Conservation (phyloP, 1,139 yeast genomes). For the Kazachstania sp. region DNA sequence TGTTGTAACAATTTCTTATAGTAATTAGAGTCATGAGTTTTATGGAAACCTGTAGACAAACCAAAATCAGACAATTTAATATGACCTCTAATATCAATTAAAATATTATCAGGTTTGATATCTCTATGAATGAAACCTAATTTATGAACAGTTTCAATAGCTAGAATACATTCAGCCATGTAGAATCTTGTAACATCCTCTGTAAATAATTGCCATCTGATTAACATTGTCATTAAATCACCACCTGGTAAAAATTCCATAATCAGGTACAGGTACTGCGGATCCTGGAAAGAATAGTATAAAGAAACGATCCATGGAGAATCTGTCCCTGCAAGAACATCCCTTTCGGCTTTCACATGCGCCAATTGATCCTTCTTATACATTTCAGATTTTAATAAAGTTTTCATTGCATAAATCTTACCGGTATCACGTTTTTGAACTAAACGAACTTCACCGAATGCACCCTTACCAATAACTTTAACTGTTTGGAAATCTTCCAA, state of each 20-base stretch:
- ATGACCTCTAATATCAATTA: slow-evolving; percentile 83
- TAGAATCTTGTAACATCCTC: slow-evolving; percentile 84
- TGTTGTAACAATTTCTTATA: slow-evolving; percentile 64
- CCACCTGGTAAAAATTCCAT: slow-evolving; percentile 98
- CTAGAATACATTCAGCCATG: slow-evolving; percentile 82
- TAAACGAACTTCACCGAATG: slow-evolving; percentile 90
- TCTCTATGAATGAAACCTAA: slow-evolving; percentile 93
- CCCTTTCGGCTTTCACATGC: slow-evolving; percentile 89
- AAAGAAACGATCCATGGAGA: slow-evolving; percentile 90
- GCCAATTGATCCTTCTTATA: slow-evolving; percentile 92
- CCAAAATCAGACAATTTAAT: slow-evolving; percentile 93
- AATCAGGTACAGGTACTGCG: slow-evolving; percentile 78
- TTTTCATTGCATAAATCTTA: slow-evolving; percentile 92
- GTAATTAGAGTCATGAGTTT: slow-evolving; percentile 74
- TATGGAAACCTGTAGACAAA: slow-evolving; percentile 76
- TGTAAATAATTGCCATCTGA: slow-evolving; percentile 71
- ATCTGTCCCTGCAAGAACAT: slow-evolving; percentile 93
- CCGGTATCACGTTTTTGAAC: slow-evolving; percentile 81
- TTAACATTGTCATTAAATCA: slow-evolving; percentile 81
- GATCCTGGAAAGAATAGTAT: slow-evolving; percentile 81
- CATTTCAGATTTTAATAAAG: slow-evolving; percentile 91
- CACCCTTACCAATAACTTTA: slow-evolving; percentile 93
- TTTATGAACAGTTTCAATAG: slow-evolving; percentile 80
- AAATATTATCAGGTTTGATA: slow-evolving; percentile 84
- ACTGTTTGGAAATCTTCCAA: slow-evolving; percentile 82